Evolutionary conservation across 2,329 filamentous ascomycete genomes (phyloP), one percentile per base, ranked within the genome.

Genomic region (Cytospora piceicola): DNA sequence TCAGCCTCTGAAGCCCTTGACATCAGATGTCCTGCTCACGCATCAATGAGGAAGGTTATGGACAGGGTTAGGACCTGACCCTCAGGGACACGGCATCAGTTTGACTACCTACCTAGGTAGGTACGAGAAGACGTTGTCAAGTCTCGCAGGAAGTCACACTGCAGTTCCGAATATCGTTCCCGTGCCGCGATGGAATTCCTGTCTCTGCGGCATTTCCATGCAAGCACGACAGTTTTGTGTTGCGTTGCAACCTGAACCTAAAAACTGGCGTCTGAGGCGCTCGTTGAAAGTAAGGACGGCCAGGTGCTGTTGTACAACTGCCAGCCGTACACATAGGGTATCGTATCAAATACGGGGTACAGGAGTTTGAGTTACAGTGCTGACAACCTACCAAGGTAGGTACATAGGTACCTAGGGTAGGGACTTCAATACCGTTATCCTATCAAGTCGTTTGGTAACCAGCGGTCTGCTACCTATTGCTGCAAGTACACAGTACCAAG

Each of bases 261-360:
- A 52, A 60, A 46, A 34, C 64, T 67, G 55, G 55, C 60, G 69
- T 61, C 17, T n/a, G 42, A 46, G 42, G 42, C 20, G 42, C 42
- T 22, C 20, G 8, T n/a, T 15, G 42, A 22, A 22, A 15, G 20
- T 22, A n/a, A 9, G 20, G 42, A 8, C 7, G 42, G 20, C 42
- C 20, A 22, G 42, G 62, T 63, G 60, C 56, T 64, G 64, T 29
- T 58, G 65, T 53, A 65, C 67, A 53, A 64, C 67, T 61, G 69
- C 49, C 63, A 66, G 36, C 51, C 51, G 64, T 66, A 69, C 55
- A 60, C 69, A 69, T 69, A 69, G 20, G 12, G 20, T 39, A 27
- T 39, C 12, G 14, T 36, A 36, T 36, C 34, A 2, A 36, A 36
- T 36, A 15, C 34, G 34, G 34, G 15, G 32, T 42, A 24, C 30